Conservation (phyloP, 768 basidiomycete species). For the Suillus luteus region DNA sequence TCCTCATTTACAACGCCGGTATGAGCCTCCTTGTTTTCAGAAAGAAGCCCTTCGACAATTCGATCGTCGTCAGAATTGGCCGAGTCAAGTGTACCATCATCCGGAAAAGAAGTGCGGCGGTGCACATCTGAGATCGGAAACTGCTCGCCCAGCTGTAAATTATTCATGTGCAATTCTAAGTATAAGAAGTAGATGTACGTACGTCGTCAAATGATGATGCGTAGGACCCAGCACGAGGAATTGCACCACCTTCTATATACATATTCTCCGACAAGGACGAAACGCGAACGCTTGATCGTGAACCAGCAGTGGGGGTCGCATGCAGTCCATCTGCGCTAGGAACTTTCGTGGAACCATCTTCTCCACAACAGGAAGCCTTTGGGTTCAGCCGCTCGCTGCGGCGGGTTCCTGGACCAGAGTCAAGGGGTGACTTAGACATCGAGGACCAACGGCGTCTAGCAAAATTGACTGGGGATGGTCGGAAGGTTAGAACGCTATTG, state of each 20-base stretch:
- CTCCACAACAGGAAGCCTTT: constrained; percentile 29
- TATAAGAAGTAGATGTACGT: constrained; percentile 35
- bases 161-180: constrained; percentile 25
- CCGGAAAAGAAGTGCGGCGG: constrained; percentile 29
- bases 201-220: constrained; percentile 31
- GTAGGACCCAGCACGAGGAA: constrained; percentile 27
- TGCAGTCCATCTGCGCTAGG: constrained; percentile 2
- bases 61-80: constrained; percentile 41
- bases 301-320: constrained; percentile 24
- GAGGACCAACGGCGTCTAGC: constrained; percentile 64
- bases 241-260: constrained; percentile 23
- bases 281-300: constrained; percentile 34
- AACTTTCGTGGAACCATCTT: constrained; percentile 26
- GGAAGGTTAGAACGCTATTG: constrained; percentile 51
- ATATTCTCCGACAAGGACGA: constrained; percentile 38
- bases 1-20: constrained; percentile 34
- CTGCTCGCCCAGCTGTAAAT: constrained; percentile 31
- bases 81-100: constrained; percentile 34
- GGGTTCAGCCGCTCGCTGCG: constrained; percentile 39
- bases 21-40: constrained; percentile 35
- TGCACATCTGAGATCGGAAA: constrained; percentile 27
- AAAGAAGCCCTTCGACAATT: constrained; percentile 34
- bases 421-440: constrained; percentile 36
- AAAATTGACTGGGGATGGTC: constrained; percentile 65
- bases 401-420: constrained; percentile 35